Conservation (phyloP, 78 protist species). For the Bodo saltans region DNA sequence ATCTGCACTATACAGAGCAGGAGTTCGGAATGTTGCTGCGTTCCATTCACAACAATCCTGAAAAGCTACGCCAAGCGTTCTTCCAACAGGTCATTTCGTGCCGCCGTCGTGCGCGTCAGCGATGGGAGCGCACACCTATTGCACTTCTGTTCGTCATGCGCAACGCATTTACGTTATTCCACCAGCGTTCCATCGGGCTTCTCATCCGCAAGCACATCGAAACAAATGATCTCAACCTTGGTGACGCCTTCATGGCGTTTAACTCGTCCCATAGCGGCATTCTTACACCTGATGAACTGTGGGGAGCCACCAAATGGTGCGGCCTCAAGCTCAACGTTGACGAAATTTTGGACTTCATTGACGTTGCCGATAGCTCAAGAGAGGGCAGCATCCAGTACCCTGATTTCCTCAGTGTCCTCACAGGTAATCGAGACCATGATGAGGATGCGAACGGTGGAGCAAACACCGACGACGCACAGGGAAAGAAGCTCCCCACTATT, state of each 20-base stretch:
- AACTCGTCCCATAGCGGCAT: neutral
- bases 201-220: neutral
- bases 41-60: neutral
- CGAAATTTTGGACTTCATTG: neutral
- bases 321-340: slow-evolving; percentile 5
- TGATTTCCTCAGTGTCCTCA: neutral
- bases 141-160: neutral
- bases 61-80: slow-evolving; percentile 12
- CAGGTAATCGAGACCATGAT: neutral
- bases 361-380: neutral
- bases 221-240: neutral
- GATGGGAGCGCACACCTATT: slow-evolving; percentile 7
- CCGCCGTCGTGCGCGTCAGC: slow-evolving; percentile 1
- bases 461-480: neutral
- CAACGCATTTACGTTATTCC: slow-evolving; percentile 9
- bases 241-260: slow-evolving; percentile 27
- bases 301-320: slow-evolving; percentile 1
- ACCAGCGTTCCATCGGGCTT: slow-evolving; percentile 4
- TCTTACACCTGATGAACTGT: neutral
- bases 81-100: slow-evolving; percentile 3
- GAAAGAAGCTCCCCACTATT: slow-evolving; percentile 4
- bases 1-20: neutral
- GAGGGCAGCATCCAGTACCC: slow-evolving; percentile 9
- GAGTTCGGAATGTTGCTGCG: neutral
- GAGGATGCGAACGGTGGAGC: neutral